Evolutionary conservation across 306 rosid species (phyloP).

Genomic region (Leucaena leucocephala): DNA sequence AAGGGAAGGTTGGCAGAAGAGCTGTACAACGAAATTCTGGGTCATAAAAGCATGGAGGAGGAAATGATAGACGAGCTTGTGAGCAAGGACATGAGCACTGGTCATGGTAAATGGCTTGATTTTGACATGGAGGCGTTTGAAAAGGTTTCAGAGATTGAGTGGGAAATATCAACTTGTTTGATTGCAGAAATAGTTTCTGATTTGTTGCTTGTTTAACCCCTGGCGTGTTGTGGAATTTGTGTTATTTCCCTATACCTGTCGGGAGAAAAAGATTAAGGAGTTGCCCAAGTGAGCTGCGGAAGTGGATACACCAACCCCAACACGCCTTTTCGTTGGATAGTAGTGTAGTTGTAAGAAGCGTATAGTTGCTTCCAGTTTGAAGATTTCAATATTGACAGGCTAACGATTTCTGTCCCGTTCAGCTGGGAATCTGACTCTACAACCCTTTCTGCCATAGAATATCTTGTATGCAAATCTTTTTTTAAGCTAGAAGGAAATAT

Average conservation of each 20-base stretch:
- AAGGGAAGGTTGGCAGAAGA: slow-evolving; percentile 63
- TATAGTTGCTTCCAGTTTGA: slow-evolving; percentile 4
- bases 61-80: slow-evolving; percentile 77
- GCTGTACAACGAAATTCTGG: slow-evolving; percentile 56
- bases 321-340: slow-evolving; percentile 18
- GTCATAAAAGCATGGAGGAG: slow-evolving; percentile 66
- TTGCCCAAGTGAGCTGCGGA: neutral
- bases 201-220: slow-evolving; percentile 43
- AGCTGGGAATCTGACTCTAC: neutral
- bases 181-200: slow-evolving; percentile 71
- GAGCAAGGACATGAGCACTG: slow-evolving; percentile 75
- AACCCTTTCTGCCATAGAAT: neutral
- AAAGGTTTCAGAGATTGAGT: slow-evolving; percentile 66
- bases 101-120: slow-evolving; percentile 75
- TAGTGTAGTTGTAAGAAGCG: neutral
- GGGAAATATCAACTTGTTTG: slow-evolving; percentile 51
- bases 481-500: neutral
- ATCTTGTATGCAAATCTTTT: neutral
- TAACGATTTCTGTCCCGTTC: neutral
- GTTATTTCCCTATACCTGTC: neutral
- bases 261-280: neutral
- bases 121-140: slow-evolving; percentile 66
- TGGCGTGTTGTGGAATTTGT: slow-evolving; percentile 8
- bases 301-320: neutral
- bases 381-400: neutral